phyloP scores from a whole-genome alignment of 768 basidiomycete species.

The Tricholoma sp. region DNA sequence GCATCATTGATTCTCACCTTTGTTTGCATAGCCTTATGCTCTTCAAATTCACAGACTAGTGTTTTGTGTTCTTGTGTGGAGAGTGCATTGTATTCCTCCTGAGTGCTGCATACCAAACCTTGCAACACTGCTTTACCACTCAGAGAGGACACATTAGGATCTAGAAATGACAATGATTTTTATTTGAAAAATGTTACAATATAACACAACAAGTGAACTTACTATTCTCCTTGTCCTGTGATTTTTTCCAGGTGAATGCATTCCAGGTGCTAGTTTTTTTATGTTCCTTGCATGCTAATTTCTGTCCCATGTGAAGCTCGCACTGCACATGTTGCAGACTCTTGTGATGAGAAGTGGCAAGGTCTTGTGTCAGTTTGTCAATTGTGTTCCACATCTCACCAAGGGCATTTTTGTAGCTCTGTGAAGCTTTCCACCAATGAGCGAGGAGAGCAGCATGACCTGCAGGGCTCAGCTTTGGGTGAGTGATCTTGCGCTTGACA shows the following conservation, averaged over 20 bases:
- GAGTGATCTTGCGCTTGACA: not conserved
- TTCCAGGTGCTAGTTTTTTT: slow-evolving; percentile 5
- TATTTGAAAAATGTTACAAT: not conserved
- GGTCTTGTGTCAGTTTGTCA: not conserved
- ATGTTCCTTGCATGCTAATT: not conserved
- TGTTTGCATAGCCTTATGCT: not conserved
- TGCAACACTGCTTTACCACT: not conserved
- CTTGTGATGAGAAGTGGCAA: slow-evolving; percentile 6
- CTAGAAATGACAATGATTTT: not conserved
- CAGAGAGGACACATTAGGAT: not conserved
- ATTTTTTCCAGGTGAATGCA: not conserved
- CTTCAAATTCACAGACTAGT: not conserved
- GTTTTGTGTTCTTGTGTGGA: not conserved
- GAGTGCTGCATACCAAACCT: not conserved
- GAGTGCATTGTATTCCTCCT: not conserved
- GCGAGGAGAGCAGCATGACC: not conserved
- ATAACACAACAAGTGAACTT: slow-evolving; percentile 9
- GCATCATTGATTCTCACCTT: not conserved
- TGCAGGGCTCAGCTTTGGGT: not conserved
- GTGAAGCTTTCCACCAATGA: not conserved
- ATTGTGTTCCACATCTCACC: not conserved
- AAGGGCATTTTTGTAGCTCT: not conserved
- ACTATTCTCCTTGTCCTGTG: not conserved
- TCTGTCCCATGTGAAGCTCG: not conserved
- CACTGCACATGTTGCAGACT: slow-evolving; percentile 2